Conservation (phyloP, 495 filamentous ascomycete genomes). For the Collariella sp. region DNA sequence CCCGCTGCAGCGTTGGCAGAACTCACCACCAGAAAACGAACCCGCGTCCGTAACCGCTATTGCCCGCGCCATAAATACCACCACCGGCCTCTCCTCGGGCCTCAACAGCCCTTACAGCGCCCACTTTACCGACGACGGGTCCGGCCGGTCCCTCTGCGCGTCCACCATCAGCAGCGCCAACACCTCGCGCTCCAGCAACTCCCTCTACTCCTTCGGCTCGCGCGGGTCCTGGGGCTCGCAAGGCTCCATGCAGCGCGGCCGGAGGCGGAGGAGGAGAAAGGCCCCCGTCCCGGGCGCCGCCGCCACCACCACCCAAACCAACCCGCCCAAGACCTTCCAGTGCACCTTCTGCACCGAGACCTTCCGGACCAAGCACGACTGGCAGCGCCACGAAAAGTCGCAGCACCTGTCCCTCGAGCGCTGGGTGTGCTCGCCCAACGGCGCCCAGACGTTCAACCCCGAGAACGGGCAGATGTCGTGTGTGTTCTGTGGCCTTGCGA, state of each 20-base stretch:
- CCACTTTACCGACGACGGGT: slow-evolving; percentile 55
- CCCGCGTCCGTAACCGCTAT: slow-evolving; percentile 72
- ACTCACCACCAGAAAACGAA: slow-evolving; percentile 82
- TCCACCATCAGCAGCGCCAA: slow-evolving; percentile 67
- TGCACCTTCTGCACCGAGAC: slow-evolving; percentile 80
- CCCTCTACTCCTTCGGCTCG: slow-evolving; percentile 62
- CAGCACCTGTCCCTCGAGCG: slow-evolving; percentile 68
- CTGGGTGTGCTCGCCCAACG: slow-evolving; percentile 70
- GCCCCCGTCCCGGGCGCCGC: slow-evolving; percentile 21
- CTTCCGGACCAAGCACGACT: slow-evolving; percentile 78
- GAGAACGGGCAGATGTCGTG: slow-evolving; percentile 48
- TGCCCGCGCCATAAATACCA: slow-evolving; percentile 59
- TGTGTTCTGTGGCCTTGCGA: slow-evolving; percentile 54
- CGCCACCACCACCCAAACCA: slow-evolving; percentile 11
- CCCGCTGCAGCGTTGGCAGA: slow-evolving; percentile 76
- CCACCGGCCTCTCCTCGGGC: slow-evolving; percentile 42
- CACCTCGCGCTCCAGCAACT: slow-evolving; percentile 60
- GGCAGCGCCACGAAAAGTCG: slow-evolving; percentile 76
- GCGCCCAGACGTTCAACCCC: slow-evolving; percentile 43
- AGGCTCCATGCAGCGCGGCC: slow-evolving; percentile 48
- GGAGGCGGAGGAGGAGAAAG: slow-evolving; percentile 60
- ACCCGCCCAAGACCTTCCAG: slow-evolving; percentile 54
- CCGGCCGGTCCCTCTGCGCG: slow-evolving; percentile 58
- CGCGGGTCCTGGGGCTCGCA: slow-evolving; percentile 59
- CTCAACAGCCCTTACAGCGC: slow-evolving; percentile 46